phyloP scores from a whole-genome alignment of 192 early-diverging fungal genomes.

The Piromyces finnis region DNA sequence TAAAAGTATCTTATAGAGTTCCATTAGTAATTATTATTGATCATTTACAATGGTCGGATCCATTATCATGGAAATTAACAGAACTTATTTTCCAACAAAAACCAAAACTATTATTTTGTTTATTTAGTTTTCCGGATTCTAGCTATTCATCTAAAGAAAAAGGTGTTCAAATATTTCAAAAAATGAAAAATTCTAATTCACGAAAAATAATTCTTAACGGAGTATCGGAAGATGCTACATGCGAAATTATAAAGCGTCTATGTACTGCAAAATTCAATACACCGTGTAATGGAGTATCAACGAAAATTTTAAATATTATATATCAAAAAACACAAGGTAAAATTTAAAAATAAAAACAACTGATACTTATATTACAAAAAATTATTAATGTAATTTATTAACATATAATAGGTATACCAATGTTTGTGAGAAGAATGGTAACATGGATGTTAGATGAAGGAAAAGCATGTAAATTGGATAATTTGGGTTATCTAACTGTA shows the following conservation, averaged over 20 bases:
- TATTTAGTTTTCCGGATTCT: not conserved
- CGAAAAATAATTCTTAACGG: not conserved
- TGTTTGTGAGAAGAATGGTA: not conserved
- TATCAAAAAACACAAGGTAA: not conserved
- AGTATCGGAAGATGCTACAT: not conserved
- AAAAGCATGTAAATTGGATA: not conserved
- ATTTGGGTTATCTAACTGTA: not conserved
- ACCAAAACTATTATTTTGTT: not conserved
- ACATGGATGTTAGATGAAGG: not conserved
- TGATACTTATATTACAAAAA: too few relatives aligned
- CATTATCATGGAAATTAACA: not conserved
- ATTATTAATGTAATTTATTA: too few relatives aligned
- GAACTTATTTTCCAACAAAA: not conserved
- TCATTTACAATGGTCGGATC: not conserved
- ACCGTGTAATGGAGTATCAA: not conserved
- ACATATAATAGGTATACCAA: not conserved
- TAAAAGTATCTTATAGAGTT: not conserved
- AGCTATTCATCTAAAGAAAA: not conserved
- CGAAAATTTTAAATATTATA: not conserved
- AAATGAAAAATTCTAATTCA: not conserved
- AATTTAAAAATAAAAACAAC: too few relatives aligned
- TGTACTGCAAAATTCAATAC: not conserved
- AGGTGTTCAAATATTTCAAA: not conserved
- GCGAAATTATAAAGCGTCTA: not conserved
- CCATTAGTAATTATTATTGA: not conserved